Evolutionary conservation across 495 filamentous ascomycete species (phyloP), one percentile per base, ranked within the genome.

Genomic region (Tetracladium marchalianum): DNA sequence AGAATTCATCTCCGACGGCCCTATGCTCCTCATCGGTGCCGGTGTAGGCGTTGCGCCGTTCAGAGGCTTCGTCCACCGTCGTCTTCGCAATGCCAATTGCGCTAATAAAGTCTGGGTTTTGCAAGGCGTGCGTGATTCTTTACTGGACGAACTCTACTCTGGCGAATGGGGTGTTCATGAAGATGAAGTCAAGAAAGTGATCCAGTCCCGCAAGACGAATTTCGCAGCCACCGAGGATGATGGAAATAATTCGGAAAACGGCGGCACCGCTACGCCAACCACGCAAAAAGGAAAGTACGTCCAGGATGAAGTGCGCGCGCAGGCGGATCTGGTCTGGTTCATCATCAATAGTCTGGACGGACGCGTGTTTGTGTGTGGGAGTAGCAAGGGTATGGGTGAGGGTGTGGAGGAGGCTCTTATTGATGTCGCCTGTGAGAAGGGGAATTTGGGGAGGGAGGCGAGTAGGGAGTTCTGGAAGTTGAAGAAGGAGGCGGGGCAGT

Each of bases 71-170:
- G 93, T 98, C 19, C 87, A 96, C 66, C 85, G 90, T 45, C 82
- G 92, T 11, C 75, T 98, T 43, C 85, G 87, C 71, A 95, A 87
- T 41, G 92, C 93, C 48, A 98, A 93, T 66, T 96, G 92, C 62
- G 90, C 88, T 39, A 98, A 97, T 69, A 98, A 98, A 67, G 92
- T 98, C 54, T 27, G 92, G 92, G 90, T 98, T 40, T 77, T 98
- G 35, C 92, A 98, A 65, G 92, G 92, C n/a, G 77, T 97, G 24
- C 84, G 92, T 2, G 92, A 98, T 64, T 85, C 84, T 11, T 71
- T 90, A 1, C 75, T 97, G 19, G 92, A 98, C 55, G 92, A 98
- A 68, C 73, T 98, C 11, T 98, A 98, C 67, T 84, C 79, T 35
- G 92, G 92, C 49, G 92, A 98, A 60, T 94, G 93, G 81, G 92